Evolutionary conservation across 1,284 basidiomycete species (phyloP).

Genomic region (Cerrena zonata): DNA sequence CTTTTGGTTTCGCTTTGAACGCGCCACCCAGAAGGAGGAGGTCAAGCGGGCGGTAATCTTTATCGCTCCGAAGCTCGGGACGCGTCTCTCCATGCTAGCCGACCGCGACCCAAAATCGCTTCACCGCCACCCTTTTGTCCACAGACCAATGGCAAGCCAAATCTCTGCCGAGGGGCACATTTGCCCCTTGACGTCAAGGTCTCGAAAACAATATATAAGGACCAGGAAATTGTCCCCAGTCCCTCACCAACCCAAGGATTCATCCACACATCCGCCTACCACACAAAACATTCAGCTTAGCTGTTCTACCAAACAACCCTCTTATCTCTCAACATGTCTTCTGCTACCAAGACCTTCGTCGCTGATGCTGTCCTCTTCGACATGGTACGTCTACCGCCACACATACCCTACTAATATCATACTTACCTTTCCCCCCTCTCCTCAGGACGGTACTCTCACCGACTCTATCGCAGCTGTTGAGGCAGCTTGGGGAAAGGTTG

Average conservation of each 20-base stretch:
- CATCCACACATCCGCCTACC: constrained; percentile 7
- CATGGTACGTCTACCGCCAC: constrained; percentile 47
- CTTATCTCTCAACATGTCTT: constrained; percentile 21
- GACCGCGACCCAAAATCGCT: not conserved
- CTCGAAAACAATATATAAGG: constrained; percentile 11
- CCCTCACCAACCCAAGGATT: not conserved
- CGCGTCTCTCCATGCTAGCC: too few relatives aligned
- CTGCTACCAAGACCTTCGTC: constrained; percentile 32
- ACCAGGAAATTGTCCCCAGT: not conserved
- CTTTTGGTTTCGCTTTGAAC: not conserved
- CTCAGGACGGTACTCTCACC: constrained; percentile 65
- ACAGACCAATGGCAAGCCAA: not conserved
- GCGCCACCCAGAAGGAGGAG: too few relatives aligned
- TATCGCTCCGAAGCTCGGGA: constrained; percentile 3
- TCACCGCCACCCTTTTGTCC: constrained; percentile 1
- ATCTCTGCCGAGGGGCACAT: constrained; percentile 1
- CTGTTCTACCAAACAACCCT: constrained; percentile 1
- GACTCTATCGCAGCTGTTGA: constrained; percentile 75
- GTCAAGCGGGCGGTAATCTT: too few relatives aligned
- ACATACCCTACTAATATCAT: not conserved
- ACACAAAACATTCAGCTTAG: constrained; percentile 11
- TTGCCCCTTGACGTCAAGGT: constrained; percentile 13
- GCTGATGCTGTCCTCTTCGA: constrained; percentile 68
- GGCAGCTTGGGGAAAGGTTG: constrained; percentile 74
- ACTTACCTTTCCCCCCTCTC: constrained; percentile 13